A percentile compares a stretch with the other conserved stretches of the same genome.
Conservation (phyloP, 495 filamentous ascomycete species). For the Tuber melanosporum region DNA sequence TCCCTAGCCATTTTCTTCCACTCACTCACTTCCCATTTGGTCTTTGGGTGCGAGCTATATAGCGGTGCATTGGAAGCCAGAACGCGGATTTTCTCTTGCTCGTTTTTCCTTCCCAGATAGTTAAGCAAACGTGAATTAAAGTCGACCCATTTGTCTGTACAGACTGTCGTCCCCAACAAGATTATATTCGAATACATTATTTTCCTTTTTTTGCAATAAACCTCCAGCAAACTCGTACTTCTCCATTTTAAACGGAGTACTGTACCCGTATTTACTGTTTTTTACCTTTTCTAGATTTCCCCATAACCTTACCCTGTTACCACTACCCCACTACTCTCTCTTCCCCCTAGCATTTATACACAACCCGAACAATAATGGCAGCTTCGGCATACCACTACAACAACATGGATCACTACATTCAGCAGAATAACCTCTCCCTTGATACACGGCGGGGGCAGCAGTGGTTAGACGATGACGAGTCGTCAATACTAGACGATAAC, state of each 20-base stretch:
- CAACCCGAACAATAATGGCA: slow-evolving; percentile 27
- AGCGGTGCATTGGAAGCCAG: slow-evolving; percentile 22
- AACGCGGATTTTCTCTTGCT: slow-evolving; percentile 27
- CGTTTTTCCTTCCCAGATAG: slow-evolving; percentile 32
- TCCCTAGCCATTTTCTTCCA: background rate
- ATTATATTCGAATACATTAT: slow-evolving; percentile 21
- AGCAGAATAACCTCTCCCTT: slow-evolving; percentile 37
- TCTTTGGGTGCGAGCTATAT: background rate
- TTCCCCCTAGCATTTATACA: slow-evolving; percentile 25
- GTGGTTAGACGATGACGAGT: slow-evolving; percentile 72
- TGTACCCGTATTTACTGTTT: slow-evolving; percentile 32
- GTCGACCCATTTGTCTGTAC: slow-evolving; percentile 39
- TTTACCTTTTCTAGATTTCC: slow-evolving; percentile 30
- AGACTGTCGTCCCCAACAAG: slow-evolving; percentile 34
- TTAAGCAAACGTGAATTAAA: slow-evolving; percentile 35
- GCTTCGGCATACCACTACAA: slow-evolving; percentile 39
- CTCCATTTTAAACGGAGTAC: slow-evolving; percentile 17
- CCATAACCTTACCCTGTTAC: slow-evolving; percentile 7
- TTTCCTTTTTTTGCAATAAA: slow-evolving; percentile 17
- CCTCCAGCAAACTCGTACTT: background rate
- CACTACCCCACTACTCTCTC: background rate
- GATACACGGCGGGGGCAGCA: slow-evolving; percentile 31
- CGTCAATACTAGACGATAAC: slow-evolving; percentile 75
- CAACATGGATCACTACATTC: slow-evolving; percentile 41
- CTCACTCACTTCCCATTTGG: background rate